A percentile compares a stretch with the other conserved stretches of the same genome.
phyloP scores from a whole-genome alignment of 768 basidiomycete species.

The Fomitopsis serialis region DNA sequence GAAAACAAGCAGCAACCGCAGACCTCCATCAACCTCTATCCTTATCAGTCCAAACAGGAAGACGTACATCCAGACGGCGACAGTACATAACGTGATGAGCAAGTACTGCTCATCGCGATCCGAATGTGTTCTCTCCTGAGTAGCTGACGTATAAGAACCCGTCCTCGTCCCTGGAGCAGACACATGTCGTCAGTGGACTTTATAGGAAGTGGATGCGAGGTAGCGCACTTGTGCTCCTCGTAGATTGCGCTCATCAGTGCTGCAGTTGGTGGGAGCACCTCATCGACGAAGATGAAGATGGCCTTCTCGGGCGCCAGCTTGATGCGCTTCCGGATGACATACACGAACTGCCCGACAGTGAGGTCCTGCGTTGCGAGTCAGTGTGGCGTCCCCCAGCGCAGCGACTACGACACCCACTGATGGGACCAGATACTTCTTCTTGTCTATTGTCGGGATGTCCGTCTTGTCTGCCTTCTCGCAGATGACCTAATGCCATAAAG shows the following conservation, averaged over 20 bases:
- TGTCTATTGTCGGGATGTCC: slow-evolving; percentile 99
- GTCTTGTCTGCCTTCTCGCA: slow-evolving; percentile 99
- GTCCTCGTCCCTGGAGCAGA: slow-evolving; percentile 83
- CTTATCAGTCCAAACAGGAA: background rate
- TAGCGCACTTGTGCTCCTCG: slow-evolving; percentile 91
- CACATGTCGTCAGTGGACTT: background rate
- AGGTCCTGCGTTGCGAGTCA: slow-evolving; percentile 58
- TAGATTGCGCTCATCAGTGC: slow-evolving; percentile 99
- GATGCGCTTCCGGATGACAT: slow-evolving; percentile 99
- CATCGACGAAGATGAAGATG: slow-evolving; percentile 99
- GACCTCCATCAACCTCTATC: too few relatives aligned
- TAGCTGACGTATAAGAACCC: slow-evolving; percentile 98
- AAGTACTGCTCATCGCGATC: slow-evolving; percentile 27
- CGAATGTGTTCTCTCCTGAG: slow-evolving; percentile 97
- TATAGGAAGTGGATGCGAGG: background rate
- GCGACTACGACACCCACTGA: slow-evolving; percentile 52
- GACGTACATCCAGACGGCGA: background rate
- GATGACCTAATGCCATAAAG: slow-evolving; percentile 64
- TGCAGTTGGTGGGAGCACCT: slow-evolving; percentile 96
- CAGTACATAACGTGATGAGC: background rate
- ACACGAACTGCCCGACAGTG: slow-evolving; percentile 98
- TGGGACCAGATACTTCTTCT: slow-evolving; percentile 99
- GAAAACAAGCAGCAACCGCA: too few relatives aligned
- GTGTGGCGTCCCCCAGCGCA: slow-evolving; percentile 7
- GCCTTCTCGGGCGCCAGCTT: slow-evolving; percentile 99